Evolutionary conservation across 306 rosid species (phyloP), one percentile per base, ranked within the genome.

Genomic region (Pyrus bretschneideri): DNA sequence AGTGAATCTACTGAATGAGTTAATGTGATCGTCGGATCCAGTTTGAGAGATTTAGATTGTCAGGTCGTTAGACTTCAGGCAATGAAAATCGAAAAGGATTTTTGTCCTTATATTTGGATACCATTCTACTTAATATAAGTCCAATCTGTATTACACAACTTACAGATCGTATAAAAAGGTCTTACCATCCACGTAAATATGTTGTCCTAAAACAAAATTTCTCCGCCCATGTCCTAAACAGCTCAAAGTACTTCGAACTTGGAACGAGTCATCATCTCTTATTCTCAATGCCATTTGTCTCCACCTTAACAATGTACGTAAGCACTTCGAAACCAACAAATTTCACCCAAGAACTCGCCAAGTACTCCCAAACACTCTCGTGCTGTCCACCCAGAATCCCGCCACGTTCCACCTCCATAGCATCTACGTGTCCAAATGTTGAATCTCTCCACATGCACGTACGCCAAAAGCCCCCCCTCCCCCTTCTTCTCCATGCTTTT

Each of bases 361-460:
- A 18, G 45, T 59, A 38, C 42, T 44, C 38, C 9, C 45, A 33
- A 45, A 22, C 68, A 68, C 17, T 9, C 18, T 31, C 80, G 29
- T 59, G 78, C 5, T 72, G 35, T 65, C 79, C 69, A 3, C 35
- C 73, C 78, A 72, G 29, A 6, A 11, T 17, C 21, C 29, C 2
- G 70, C 72, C 80, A 77, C 85, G 38, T 78, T 22, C 59, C 66
- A 57, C 18, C 3, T 6, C 31, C 55, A 1, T 9, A 0, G 61
- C 2, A 40, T 42, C 22, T 9, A 79, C 78, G 73, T 82, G 84
- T 66, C 76, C 67, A 0, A 29, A 35, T 30, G 12, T 9, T 73
- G 52, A 76, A 84, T 49, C 55, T 15, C 82, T 67, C 51, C 44
- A 75, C 86, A 79, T 79, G 69, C 69, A 31, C 67, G 42, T 44